Base-by-base conservation (phyloP, 2,329 filamentous ascomycete species). In the Magnaporthales sp. region DNA sequence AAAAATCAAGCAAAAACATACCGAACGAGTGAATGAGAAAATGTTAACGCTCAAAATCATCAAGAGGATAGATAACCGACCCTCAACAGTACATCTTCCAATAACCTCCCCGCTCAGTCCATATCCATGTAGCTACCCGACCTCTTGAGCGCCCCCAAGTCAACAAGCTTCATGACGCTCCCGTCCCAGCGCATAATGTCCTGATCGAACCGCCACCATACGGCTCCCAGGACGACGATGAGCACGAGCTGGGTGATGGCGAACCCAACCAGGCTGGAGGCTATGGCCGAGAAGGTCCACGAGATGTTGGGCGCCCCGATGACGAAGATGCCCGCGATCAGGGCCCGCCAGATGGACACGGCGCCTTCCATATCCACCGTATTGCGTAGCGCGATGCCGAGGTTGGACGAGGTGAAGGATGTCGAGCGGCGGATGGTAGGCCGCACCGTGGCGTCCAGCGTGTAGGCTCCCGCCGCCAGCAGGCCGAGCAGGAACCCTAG, bases 281-380 rank as follows among this genome's bases (percentile, higher is more conserved):
- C 73, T 8, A 85, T 74, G 1, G 78, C 79, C 0, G 75, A 73
- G 69, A 72, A 71, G 46, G 70, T 67, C 72, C 71, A 72, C 13
- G 80, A 71, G 1, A 75, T 76, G 46, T 74, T 74, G 13, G 82
- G 80, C 19, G 81, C 66, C 24, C 74, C 79, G 15, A 83, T 77
- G 19, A 81, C 76, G 63, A 84, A 80, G 2, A 78, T 72, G 6
- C 82, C 83, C 0, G 78, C 76, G 4, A 77, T 70, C 19, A 83
- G 62, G 13, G 73, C 76, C 26, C 80, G 77, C 74, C 80, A 77
- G 51, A 79, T 75, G 1, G 73, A 68, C 2, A 83, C 75, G 31
- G 76, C 79, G 3, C 76, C 78, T 29, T 78, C 74, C 82, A 85
- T 84, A 69, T 85, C 82, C 15, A 77, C 77, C 19, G 79, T 79